Evolutionary conservation across 495 filamentous ascomycete species (phyloP), one percentile per base, ranked within the genome.

Genomic region (Stereocaulon alpinum): DNA sequence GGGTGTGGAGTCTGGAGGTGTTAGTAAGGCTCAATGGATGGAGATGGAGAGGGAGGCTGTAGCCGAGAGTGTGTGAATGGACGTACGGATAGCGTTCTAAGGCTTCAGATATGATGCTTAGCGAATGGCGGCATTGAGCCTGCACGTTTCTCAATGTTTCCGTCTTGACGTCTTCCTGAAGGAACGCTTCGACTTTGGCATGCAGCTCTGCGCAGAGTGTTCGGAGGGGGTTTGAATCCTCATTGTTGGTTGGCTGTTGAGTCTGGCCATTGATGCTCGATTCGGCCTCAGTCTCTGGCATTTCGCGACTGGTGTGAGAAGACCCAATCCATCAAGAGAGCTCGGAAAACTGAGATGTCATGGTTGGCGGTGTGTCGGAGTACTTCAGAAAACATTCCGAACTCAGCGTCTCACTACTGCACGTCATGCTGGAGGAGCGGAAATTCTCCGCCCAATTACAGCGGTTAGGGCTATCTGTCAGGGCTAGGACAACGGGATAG

Each of bases 71-170:
- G 47, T 6, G 22, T 41, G 32, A 49, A 15, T 17, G 18, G 11
- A 34, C 57, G 22, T 27, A 66, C 63, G 60, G 77, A 68, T 95
- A 96, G 64, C 74, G 74, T 54, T 77, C 67, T 57, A 96, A 72
- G 2, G 90, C 88, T 59, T 86, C 78, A 50, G 80, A 74, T 30
- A 95, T 80, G 15, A 96, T 86, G 18, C 72, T 77, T 62, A 95
- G 75, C 2, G 89, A 82, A 17, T 78, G 74, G 48, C 81, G 76
- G 47, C 85, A 86, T 75, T 92, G 90, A 47, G 71, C 71, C 70
- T 96, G 91, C 22, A 87, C 84, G 18, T 73, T 73, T 64, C 76
- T 74, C 63, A 93, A 71, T 20, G 83, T 74, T 61, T 80, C 70
- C 30, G 74, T 77, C 17, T 78, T 73, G 50, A 80, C 72, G 59